A percentile compares a stretch with the other conserved stretches of the same genome.
Conservation (phyloP, 352 stramenopile species). For the Globisporangium orthogonon region DNA sequence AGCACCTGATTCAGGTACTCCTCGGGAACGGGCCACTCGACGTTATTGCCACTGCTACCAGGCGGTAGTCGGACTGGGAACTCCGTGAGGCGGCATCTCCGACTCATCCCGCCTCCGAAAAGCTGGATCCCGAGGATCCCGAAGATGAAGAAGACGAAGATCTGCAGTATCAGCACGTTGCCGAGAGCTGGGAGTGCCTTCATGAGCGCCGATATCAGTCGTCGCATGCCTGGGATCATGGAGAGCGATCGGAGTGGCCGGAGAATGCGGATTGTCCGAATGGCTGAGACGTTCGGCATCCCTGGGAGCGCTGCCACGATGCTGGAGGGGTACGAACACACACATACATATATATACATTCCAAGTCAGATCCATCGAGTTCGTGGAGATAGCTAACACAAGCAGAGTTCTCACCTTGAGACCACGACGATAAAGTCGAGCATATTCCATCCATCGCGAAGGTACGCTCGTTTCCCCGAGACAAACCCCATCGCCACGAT, state of each 20-base stretch:
- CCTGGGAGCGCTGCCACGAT: slow-evolving; percentile 43
- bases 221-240: slow-evolving; percentile 73
- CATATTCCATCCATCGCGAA: slow-evolving; percentile 87
- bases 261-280: slow-evolving; percentile 86
- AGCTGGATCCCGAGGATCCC: slow-evolving; percentile 88
- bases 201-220: slow-evolving; percentile 78
- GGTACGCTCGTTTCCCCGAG: slow-evolving; percentile 55
- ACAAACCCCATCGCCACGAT: slow-evolving; percentile 85
- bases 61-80: slow-evolving; percentile 48
- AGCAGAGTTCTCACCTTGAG: slow-evolving; percentile 40
- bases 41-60: slow-evolving; percentile 4
- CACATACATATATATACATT: background rate
- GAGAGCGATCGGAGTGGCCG: slow-evolving; percentile 86
- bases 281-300: slow-evolving; percentile 74
- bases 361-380: background rate
- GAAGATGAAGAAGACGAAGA: slow-evolving; percentile 92
- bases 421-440: slow-evolving; percentile 92
- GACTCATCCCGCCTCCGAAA: slow-evolving; percentile 76
- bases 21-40: slow-evolving; percentile 42
- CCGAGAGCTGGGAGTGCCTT: slow-evolving; percentile 80
- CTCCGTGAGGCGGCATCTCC: slow-evolving; percentile 74
- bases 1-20: slow-evolving; percentile 42
- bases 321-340: slow-evolving; percentile 14
- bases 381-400: no score
- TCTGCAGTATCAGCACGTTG: slow-evolving; percentile 85